Conservation (phyloP, 306 rosid genomes). For the Rosa rugosa region DNA sequence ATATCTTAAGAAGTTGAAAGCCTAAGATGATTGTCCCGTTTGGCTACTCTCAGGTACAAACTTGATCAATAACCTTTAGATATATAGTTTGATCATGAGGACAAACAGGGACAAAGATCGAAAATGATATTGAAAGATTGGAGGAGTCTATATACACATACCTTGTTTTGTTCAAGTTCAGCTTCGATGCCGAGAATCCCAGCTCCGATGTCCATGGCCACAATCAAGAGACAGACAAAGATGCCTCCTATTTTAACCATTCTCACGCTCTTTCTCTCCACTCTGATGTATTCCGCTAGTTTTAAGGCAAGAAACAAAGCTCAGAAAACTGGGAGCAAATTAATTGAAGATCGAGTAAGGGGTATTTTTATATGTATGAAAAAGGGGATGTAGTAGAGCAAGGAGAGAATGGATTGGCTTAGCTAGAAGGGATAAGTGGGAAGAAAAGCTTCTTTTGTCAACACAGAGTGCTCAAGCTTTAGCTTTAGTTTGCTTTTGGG, state of each 20-base stretch:
- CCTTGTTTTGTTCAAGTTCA: slow-evolving; percentile 88
- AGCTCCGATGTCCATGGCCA: slow-evolving; percentile 73
- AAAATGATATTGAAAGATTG: background rate
- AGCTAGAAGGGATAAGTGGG: slow-evolving; percentile 18
- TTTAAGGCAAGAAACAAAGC: slow-evolving; percentile 2
- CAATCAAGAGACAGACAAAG: slow-evolving; percentile 63
- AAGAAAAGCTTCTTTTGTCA: slow-evolving; percentile 53
- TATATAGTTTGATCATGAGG: too few species aligned
- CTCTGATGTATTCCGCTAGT: background rate
- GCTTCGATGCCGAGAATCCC: slow-evolving; percentile 94
- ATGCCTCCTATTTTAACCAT: slow-evolving; percentile 67
- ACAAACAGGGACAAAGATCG: too few species aligned
- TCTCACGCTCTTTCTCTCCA: slow-evolving; percentile 13
- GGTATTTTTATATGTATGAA: background rate
- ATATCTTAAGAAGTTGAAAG: too few species aligned
- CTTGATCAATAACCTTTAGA: too few species aligned
- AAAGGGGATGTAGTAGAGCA: slow-evolving; percentile 26
- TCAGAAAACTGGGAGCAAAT: background rate
- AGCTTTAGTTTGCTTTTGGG: slow-evolving; percentile 38
- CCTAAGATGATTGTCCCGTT: too few species aligned
- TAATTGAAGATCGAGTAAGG: background rate
- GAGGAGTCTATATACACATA: slow-evolving; percentile 8
- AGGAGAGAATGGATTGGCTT: slow-evolving; percentile 7
- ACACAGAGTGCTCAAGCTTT: slow-evolving; percentile 29
- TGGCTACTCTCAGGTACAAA: too few species aligned